phyloP scores from a whole-genome alignment of 495 filamentous ascomycete genomes.

The Hamigera avellanea region DNA sequence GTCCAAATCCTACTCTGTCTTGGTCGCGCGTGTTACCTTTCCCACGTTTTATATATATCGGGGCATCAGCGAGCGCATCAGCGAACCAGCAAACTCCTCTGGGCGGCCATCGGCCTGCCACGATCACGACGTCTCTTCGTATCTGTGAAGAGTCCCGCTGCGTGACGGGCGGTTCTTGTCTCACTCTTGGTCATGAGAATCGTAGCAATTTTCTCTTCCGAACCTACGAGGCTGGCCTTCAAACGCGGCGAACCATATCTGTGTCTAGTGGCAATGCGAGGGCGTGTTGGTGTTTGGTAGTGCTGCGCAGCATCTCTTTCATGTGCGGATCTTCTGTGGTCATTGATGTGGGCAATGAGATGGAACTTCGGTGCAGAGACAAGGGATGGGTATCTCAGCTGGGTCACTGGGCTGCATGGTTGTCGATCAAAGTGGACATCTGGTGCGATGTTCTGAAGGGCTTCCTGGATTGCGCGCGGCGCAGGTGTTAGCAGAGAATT shows the following conservation, averaged over 20 bases:
- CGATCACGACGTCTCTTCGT: not conserved
- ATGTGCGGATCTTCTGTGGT: too few species aligned
- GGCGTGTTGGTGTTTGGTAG: not conserved
- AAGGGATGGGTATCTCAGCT: too few species aligned
- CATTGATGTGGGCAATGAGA: too few species aligned
- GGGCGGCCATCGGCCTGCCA: too few species aligned
- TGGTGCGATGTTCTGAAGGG: too few species aligned
- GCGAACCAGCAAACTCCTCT: constrained; percentile 26
- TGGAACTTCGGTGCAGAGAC: too few species aligned
- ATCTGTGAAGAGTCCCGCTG: not conserved
- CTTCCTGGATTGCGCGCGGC: too few species aligned
- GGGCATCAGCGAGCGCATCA: constrained; percentile 53
- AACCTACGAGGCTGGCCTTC: constrained; percentile 2
- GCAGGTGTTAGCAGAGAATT: too few species aligned
- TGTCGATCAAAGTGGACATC: too few species aligned
- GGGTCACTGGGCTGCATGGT: too few species aligned
- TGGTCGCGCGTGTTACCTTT: constrained; percentile 8
- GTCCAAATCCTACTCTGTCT: constrained; percentile 13
- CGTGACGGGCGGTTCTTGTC: not conserved
- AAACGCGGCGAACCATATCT: too few species aligned
- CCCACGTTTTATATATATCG: constrained; percentile 14
- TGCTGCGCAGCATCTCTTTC: too few species aligned
- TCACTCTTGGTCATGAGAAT: constrained; percentile 1
- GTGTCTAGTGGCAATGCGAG: not conserved
- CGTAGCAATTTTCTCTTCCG: not conserved